Percentiles rank a stretch among this genome's conserved stretches.
Evolutionary conservation across 768 basidiomycete genomes (phyloP).

Genomic region (Psilocybe azurescens): DNA sequence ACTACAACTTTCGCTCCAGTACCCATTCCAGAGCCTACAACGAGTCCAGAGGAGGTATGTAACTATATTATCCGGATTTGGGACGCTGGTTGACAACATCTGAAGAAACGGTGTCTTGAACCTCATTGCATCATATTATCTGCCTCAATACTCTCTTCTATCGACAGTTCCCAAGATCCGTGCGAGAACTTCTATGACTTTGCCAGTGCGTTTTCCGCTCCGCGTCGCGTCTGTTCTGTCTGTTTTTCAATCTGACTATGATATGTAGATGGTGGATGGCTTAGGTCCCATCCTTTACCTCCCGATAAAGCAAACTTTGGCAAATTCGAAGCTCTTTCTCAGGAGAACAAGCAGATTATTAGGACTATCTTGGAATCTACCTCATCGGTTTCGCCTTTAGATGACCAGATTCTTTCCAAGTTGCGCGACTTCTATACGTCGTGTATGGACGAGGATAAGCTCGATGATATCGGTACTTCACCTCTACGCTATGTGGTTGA

Average conservation of each 20-base stretch:
- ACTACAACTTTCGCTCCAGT: conserved; percentile 37
- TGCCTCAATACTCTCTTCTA: conserved; percentile 76
- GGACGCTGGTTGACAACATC: conserved; percentile 9
- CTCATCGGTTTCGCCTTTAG: conserved; percentile 33
- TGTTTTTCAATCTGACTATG: conserved; percentile 1
- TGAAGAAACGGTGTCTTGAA: conserved; percentile 72
- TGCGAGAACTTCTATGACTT: conserved; percentile 96
- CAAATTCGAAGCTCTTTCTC: conserved; percentile 71
- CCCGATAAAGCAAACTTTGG: conserved; percentile 80
- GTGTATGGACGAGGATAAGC: conserved; percentile 79
- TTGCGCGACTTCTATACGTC: conserved; percentile 76
- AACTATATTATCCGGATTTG: neutral
- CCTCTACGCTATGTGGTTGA: conserved; percentile 76
- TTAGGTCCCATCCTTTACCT: conserved; percentile 81
- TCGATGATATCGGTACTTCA: conserved; percentile 73
- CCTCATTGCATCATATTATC: conserved; percentile 84
- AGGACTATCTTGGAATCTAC: conserved; percentile 69
- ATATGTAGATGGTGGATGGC: conserved; percentile 84
- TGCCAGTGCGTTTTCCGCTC: conserved; percentile 69
- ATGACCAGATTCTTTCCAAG: conserved; percentile 67
- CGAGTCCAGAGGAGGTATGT: conserved; percentile 54
- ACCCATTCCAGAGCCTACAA: conserved; percentile 58
- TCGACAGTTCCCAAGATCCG: conserved; percentile 86
- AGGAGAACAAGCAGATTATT: conserved; percentile 81
- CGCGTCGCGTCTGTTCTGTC: neutral